These are phyloP conservation scores for Furcasterigmium sp. DNA, from an alignment of 2,329 filamentous ascomycete species.

Conservation along the genomic window DNA sequence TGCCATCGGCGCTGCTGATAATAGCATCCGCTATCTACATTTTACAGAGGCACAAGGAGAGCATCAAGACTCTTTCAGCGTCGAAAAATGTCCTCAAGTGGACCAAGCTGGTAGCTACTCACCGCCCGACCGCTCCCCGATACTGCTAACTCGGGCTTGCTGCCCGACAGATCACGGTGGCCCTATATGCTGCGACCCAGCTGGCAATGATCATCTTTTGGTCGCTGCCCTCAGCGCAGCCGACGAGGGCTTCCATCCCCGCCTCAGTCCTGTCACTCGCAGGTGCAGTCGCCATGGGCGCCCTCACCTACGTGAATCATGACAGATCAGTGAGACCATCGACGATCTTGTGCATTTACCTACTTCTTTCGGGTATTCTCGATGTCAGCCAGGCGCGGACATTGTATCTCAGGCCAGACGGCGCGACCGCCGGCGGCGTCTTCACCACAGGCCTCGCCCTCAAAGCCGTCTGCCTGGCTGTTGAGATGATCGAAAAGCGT, in stretches of 20 bases:
- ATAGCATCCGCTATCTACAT: constrained; percentile 22
- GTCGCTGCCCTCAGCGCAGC: neutral
- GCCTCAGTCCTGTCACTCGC: constrained; percentile 19
- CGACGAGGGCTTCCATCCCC: constrained; percentile 16
- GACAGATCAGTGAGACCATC: constrained; percentile 24
- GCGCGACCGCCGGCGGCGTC: constrained; percentile 17
- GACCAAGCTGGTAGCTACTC: constrained; percentile 13
- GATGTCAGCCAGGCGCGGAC: constrained; percentile 26
- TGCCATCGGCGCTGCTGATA: constrained; percentile 18
- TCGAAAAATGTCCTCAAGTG: constrained; percentile 16
- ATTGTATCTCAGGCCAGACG: constrained; percentile 22
- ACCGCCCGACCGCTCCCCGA: no score
- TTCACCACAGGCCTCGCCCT: constrained; percentile 18
- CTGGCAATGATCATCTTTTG: neutral
- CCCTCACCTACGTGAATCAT: constrained; percentile 30
- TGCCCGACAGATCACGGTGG: neutral
- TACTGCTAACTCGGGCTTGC: neutral
- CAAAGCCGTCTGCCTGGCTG: constrained; percentile 20
- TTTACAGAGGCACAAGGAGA: constrained; percentile 15
- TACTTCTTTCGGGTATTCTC: constrained; percentile 24
- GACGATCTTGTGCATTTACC: constrained; percentile 21
- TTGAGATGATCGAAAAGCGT: constrained; percentile 26
- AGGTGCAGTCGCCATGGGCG: constrained; percentile 20
- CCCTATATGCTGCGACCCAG: neutral
- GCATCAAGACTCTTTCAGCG: constrained; percentile 19